Conservation (phyloP, 2,329 filamentous ascomycete species). For the Basipetospora chlamydospora region DNA sequence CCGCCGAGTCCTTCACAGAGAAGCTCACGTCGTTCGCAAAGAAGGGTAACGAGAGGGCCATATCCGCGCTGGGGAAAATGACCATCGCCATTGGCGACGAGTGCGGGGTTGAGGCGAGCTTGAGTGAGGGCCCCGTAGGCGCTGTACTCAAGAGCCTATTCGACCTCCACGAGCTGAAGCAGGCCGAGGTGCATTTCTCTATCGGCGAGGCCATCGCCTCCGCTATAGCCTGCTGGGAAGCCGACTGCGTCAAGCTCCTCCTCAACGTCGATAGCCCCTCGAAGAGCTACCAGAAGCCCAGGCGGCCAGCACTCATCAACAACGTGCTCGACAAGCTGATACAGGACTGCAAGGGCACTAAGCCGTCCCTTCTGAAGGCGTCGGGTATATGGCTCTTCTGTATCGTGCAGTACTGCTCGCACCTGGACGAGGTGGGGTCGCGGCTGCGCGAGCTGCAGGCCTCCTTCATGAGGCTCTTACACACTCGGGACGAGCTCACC, state of each 20-base stretch:
- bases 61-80: constrained; percentile 65
- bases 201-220: constrained; percentile 79
- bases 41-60: constrained; percentile 67
- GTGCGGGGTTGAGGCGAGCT: too few species aligned
- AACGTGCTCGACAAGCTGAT: constrained; percentile 59
- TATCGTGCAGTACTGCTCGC: constrained; percentile 77
- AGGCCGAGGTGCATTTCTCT: constrained; percentile 78
- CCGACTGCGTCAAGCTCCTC: constrained; percentile 58
- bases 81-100: constrained; percentile 42
- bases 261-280: constrained; percentile 53
- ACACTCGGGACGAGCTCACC: constrained; percentile 81
- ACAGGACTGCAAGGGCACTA: constrained; percentile 64
- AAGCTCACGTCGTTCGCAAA: constrained; percentile 56
- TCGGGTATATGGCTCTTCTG: constrained; percentile 93
- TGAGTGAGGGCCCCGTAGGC: constrained; percentile 26
- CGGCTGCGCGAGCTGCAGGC: constrained; percentile 66
- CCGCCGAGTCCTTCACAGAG: constrained; percentile 34
- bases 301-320: constrained; percentile 27
- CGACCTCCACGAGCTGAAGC: constrained; percentile 67
- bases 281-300: constrained; percentile 21
- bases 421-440: constrained; percentile 57
- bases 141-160: constrained; percentile 56
- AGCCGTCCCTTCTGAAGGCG: constrained; percentile 79
- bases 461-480: constrained; percentile 76
- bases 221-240: constrained; percentile 67